These are phyloP conservation scores for Saccharomycopsis sp. DNA, from an alignment of 805 yeast species.

Conservation along the genomic window DNA sequence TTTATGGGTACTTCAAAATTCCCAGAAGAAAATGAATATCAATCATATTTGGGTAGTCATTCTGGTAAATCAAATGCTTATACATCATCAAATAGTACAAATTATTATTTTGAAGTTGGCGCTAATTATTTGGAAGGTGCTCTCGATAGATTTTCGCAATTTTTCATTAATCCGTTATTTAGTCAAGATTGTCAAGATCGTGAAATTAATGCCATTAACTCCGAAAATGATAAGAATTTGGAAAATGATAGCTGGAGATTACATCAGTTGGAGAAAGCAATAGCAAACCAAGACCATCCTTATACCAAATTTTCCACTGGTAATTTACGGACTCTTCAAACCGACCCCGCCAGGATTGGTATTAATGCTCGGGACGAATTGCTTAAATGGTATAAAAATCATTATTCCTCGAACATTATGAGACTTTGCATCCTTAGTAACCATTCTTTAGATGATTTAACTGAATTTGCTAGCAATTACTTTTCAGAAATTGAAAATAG, in stretches of 20 bases:
- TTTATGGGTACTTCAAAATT: slow-evolving; percentile 79
- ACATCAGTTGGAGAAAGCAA: slow-evolving; percentile 72
- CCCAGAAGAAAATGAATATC: slow-evolving; percentile 73
- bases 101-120: slow-evolving; percentile 81
- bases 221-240: slow-evolving; percentile 90
- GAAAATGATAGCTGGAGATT: slow-evolving; percentile 88
- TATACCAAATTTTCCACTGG: slow-evolving; percentile 88
- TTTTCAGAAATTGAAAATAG: slow-evolving; percentile 13
- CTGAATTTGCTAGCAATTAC: slow-evolving; percentile 57
- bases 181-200: slow-evolving; percentile 61
- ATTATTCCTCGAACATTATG: slow-evolving; percentile 86
- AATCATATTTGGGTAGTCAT: slow-evolving; percentile 70
- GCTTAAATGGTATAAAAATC: slow-evolving; percentile 60
- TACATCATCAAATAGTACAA: slow-evolving; percentile 83
- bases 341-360: slow-evolving; percentile 51
- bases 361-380: slow-evolving; percentile 76
- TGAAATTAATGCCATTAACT: slow-evolving; percentile 90
- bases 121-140: slow-evolving; percentile 78
- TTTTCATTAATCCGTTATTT: slow-evolving; percentile 81
- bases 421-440: slow-evolving; percentile 78
- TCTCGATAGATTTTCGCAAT: slow-evolving; percentile 86
- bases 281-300: slow-evolving; percentile 73
- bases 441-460: slow-evolving; percentile 65
- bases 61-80: slow-evolving; percentile 90
- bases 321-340: slow-evolving; percentile 66